Evolutionary conservation across 1,284 basidiomycete species (phyloP), one percentile per base, ranked within the genome.

Genomic region (Ganoderma sinense): DNA sequence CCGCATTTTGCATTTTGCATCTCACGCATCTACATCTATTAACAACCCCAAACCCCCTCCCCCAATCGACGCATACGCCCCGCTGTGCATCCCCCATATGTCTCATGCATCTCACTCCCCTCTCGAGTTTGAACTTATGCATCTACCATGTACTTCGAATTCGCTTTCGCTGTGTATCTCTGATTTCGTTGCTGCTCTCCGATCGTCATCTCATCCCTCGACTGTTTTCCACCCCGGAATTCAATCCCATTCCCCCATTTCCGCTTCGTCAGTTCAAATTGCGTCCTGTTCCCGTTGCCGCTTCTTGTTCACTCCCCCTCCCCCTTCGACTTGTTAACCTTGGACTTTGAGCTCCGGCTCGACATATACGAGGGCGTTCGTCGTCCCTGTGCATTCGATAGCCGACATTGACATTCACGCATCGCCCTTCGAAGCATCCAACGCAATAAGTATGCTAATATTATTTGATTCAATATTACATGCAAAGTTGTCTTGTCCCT

Each of bases 81-180:
- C 11, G 48, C 13, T 8, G 48, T 51, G 48, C 53, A 56, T 56
- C 53, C 18, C 53, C 11, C 26, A 26, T 26, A 51, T 51, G 23
- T 51, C 29, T 16, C 29, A 33, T 56, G 41, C 55, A 23, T n/a
- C 33, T 23, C 13, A 26, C 51, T n/a, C 62, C 40, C 51, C 55
- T 62, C 67, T 68, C 67, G 66, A 62, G 59, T 64, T 67, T 73
- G 72, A 74, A 74, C 62, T 75, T 74, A 76, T 76, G 75, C 70
- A 69, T 67, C 73, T 74, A 76, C 66, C 73, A 76, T 76, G 71
- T 74, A 73, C 72, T 71, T 70, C 66, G 69, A 73, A 71, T 71
- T 70, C 68, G 69, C 69, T 72, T 70, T 74, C 69, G 71, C 70
- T 69, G 65, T 76, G 71, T 69, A 70, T 66, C 64, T 61, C 39